A percentile compares a stretch with the other conserved stretches of the same genome.
These are phyloP conservation scores for Penstemon newberryi DNA, from an alignment of 257 asterid genomes.

Conservation along the genomic window DNA sequence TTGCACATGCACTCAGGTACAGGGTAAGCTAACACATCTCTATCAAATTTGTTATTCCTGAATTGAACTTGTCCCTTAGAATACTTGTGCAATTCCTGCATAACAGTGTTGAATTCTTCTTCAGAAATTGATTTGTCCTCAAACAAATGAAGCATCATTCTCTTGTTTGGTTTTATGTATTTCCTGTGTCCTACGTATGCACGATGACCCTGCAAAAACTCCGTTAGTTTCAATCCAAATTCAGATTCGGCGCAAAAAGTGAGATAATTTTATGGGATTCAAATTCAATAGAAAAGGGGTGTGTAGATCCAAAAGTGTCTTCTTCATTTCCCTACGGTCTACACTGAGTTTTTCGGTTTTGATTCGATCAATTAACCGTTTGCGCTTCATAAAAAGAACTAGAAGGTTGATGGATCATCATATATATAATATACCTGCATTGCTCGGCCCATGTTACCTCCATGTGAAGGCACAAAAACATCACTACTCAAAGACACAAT, in stretches of 20 bases:
- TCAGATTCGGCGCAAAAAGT: too few relatives aligned
- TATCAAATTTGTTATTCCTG: slow-evolving; percentile 45
- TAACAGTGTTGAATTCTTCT: slow-evolving; percentile 34
- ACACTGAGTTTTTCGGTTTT: too few relatives aligned
- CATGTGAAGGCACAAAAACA: slow-evolving; percentile 61
- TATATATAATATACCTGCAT: slow-evolving; percentile 42
- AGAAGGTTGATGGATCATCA: too few relatives aligned
- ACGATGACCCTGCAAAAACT: slow-evolving; percentile 51
- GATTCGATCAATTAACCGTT: too few relatives aligned
- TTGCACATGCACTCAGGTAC: slow-evolving; percentile 74
- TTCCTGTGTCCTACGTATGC: slow-evolving; percentile 66
- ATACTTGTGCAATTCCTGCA: slow-evolving; percentile 51
- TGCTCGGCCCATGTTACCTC: slow-evolving; percentile 71
- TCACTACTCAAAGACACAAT: slow-evolving; percentile 59
- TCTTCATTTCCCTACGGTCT: too few relatives aligned
- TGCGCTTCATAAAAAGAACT: too few relatives aligned
- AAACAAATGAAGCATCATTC: slow-evolving; percentile 55
- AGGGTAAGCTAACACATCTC: slow-evolving; percentile 68
- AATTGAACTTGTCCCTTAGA: slow-evolving; percentile 51
- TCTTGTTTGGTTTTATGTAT: slow-evolving; percentile 60
- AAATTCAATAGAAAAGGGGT: too few relatives aligned
- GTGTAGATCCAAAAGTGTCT: too few relatives aligned
- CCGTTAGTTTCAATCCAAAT: too few relatives aligned
- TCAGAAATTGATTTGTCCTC: slow-evolving; percentile 42
- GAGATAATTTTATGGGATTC: too few relatives aligned